phyloP scores from a whole-genome alignment of 1,284 basidiomycete genomes.

The Sanghuangporus sanghuang region DNA sequence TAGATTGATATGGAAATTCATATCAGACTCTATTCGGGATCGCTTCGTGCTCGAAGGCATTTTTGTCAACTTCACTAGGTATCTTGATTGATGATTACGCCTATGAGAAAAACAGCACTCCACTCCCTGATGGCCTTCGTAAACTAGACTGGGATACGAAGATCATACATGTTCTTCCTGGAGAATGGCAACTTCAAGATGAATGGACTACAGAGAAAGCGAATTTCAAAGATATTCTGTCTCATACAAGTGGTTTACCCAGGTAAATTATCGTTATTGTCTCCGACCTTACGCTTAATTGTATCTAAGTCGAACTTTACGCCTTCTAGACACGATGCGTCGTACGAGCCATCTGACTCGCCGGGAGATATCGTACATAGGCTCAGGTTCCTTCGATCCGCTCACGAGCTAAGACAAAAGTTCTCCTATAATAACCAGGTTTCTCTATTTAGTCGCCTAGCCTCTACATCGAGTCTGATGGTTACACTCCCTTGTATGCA shows the following conservation, averaged over 20 bases:
- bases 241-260: slow-evolving; percentile 21
- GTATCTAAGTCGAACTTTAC: background rate
- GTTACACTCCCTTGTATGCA: background rate
- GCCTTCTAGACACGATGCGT: slow-evolving; percentile 12
- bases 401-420: slow-evolving; percentile 35
- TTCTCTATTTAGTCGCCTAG: background rate
- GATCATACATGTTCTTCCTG: slow-evolving; percentile 34
- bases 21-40: slow-evolving; percentile 35
- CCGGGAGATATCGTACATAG: slow-evolving; percentile 1
- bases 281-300: background rate
- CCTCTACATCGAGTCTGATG: background rate
- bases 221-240: slow-evolving; percentile 34
- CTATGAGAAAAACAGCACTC: slow-evolving; percentile 25
- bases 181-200: slow-evolving; percentile 35
- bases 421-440: slow-evolving; percentile 42
- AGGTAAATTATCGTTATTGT: slow-evolving; percentile 10
- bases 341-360: slow-evolving; percentile 11
- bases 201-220: slow-evolving; percentile 30
- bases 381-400: slow-evolving; percentile 34
- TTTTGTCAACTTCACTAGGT: slow-evolving; percentile 34
- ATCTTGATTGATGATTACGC: slow-evolving; percentile 32
- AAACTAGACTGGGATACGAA: slow-evolving; percentile 35
- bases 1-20: background rate
- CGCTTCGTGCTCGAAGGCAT: slow-evolving; percentile 42
- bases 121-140: slow-evolving; percentile 24